A percentile compares a stretch with the other conserved stretches of the same genome.
These are phyloP conservation scores for Acer negundo DNA, from an alignment of 345 rosid species.

Conservation along the genomic window DNA sequence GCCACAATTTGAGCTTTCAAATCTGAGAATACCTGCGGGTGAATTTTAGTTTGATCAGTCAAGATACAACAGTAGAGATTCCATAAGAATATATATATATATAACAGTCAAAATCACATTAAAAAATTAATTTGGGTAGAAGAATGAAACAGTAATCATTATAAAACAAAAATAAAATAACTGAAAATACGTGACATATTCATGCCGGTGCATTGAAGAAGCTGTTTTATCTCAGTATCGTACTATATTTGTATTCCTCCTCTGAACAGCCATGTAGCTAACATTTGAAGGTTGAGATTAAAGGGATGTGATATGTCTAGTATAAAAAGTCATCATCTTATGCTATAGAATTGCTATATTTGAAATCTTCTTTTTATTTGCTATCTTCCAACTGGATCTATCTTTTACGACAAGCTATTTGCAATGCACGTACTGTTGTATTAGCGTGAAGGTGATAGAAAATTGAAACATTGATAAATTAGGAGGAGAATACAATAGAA, in stretches of 20 bases:
- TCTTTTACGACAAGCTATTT: not conserved
- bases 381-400: not conserved
- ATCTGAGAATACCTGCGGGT: constrained; percentile 80
- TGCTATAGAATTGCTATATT: not conserved
- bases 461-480: not conserved
- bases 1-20: constrained; percentile 86
- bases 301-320: not conserved
- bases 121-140: not conserved
- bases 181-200: too few relatives aligned
- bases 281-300: not conserved
- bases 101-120: constrained; percentile 6
- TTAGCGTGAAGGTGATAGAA: not conserved
- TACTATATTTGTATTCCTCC: not conserved
- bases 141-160: not conserved
- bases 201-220: not conserved
- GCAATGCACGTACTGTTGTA: not conserved
- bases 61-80: not conserved
- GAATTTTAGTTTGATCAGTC: constrained; percentile 10
- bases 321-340: not conserved
- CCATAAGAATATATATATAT: not conserved
- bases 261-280: not conserved
- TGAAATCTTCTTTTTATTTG: not conserved
- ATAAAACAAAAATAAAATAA: not conserved
- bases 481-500: not conserved
- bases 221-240: not conserved